These are phyloP conservation scores for Byssoonygena ceratinophila DNA, from an alignment of 2,329 filamentous ascomycete species.

Conservation along the genomic window DNA sequence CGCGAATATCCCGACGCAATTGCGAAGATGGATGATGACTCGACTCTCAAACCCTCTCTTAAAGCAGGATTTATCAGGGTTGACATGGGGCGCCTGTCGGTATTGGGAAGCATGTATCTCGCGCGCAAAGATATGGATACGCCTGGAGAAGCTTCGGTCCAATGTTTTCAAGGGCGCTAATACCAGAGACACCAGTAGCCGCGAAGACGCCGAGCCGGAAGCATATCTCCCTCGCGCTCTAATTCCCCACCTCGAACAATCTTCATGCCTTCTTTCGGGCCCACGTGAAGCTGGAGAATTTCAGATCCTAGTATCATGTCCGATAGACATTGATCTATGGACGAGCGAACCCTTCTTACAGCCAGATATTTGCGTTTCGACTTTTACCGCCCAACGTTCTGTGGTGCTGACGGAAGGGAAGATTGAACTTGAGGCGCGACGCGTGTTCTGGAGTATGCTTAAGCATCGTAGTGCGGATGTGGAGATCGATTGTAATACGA, in stretches of 20 bases:
- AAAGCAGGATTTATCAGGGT: constrained; percentile 30
- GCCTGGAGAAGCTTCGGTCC: constrained; percentile 7
- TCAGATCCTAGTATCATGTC: constrained; percentile 28
- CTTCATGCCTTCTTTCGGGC: constrained; percentile 27
- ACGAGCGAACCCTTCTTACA: constrained; percentile 32
- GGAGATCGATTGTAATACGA: constrained; percentile 21
- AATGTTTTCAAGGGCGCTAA: background rate
- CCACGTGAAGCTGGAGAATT: constrained; percentile 11
- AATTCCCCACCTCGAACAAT: constrained; percentile 30
- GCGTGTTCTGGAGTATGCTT: constrained; percentile 30
- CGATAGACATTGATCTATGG: constrained; percentile 31
- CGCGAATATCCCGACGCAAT: constrained; percentile 20
- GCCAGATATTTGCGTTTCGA: constrained; percentile 29
- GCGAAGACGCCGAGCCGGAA: background rate
- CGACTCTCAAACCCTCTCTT: constrained; percentile 29
- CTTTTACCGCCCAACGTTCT: background rate
- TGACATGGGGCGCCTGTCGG: constrained; percentile 35
- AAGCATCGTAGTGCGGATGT: constrained; percentile 19
- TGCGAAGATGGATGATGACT: constrained; percentile 29
- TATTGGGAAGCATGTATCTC: constrained; percentile 34
- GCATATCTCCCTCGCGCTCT: constrained; percentile 23
- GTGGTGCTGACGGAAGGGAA: constrained; percentile 18
- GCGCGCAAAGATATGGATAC: constrained; percentile 31
- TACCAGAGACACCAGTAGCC: background rate
- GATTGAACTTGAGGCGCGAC: constrained; percentile 31